Evolutionary conservation across 1,284 basidiomycete species (phyloP).

Genomic region (Sporisorium reilianum): DNA sequence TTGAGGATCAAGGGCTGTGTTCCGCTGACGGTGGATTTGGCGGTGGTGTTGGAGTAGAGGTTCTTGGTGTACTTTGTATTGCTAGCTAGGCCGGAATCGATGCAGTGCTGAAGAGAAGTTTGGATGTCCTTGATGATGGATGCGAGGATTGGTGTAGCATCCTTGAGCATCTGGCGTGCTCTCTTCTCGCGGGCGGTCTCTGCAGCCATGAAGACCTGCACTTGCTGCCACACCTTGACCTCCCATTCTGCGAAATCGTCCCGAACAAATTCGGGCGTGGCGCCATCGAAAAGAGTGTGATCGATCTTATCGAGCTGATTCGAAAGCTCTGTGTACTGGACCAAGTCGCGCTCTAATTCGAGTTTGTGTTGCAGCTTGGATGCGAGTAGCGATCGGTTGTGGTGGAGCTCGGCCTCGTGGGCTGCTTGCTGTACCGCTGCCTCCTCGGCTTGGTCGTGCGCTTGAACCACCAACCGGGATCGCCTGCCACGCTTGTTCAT

Average conservation of each 20-base stretch:
- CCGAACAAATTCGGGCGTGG: conserved; percentile 33
- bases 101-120: conserved; percentile 45
- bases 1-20: conserved; percentile 45
- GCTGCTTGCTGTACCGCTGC: conserved; percentile 24
- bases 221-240: conserved; percentile 39
- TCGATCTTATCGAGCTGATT: conserved; percentile 29
- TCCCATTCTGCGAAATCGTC: conserved; percentile 49
- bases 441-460: conserved; percentile 25
- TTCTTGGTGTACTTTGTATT: conserved; percentile 53
- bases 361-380: conserved; percentile 10
- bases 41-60: conserved; percentile 30
- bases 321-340: conserved; percentile 24
- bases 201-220: conserved; percentile 36
- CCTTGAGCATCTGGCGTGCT: conserved; percentile 44
- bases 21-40: conserved; percentile 28
- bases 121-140: conserved; percentile 46
- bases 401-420: conserved; percentile 30
- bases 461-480: conserved; percentile 16
- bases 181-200: conserved; percentile 55
- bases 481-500: conserved; percentile 38
- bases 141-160: conserved; percentile 26
- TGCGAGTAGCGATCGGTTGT: conserved; percentile 11
- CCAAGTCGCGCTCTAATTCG: conserved; percentile 26
- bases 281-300: conserved; percentile 35
- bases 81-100: conserved; percentile 52